A percentile compares a stretch with the other conserved stretches of the same genome.
These are phyloP conservation scores for Aspergillus udagawae DNA, from an alignment of 2,329 filamentous ascomycete species.

Conservation along the genomic window DNA sequence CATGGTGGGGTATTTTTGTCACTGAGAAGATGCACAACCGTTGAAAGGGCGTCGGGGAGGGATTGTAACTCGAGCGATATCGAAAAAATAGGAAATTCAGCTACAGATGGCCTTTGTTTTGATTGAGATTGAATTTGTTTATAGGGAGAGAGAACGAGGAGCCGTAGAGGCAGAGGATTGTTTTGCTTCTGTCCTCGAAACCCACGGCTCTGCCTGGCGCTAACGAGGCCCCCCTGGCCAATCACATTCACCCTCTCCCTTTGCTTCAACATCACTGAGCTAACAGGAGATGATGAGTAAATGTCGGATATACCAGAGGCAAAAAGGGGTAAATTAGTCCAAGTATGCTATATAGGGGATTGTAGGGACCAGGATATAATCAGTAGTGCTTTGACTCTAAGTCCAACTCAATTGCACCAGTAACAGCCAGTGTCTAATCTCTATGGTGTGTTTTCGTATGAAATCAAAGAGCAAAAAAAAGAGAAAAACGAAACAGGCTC, in stretches of 20 bases:
- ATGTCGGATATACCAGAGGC: no score
- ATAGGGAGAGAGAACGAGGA: conserved; percentile 11
- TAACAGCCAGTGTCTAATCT: background rate
- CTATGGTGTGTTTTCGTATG: background rate
- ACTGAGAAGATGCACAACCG: conserved; percentile 4
- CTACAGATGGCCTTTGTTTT: background rate
- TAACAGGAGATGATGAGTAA: background rate
- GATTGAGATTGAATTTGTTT: conserved; percentile 8
- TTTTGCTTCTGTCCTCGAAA: conserved; percentile 26
- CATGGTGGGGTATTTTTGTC: conserved; percentile 47
- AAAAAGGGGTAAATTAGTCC: background rate
- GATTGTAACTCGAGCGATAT: background rate
- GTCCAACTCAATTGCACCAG: background rate
- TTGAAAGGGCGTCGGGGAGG: conserved; percentile 1
- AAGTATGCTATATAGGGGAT: background rate
- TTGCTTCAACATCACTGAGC: background rate
- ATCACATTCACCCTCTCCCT: conserved; percentile 9
- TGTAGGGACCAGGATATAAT: background rate
- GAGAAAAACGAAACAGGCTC: background rate
- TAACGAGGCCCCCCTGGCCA: conserved; percentile 14
- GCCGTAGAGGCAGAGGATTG: conserved; percentile 12
- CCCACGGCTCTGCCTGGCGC: conserved; percentile 20
- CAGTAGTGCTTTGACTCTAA: background rate
- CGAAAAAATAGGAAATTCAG: conserved; percentile 2
- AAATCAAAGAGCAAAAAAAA: background rate